Evolutionary conservation across 1,284 basidiomycete species (phyloP).

Genomic region (Malassezia sp.): DNA sequence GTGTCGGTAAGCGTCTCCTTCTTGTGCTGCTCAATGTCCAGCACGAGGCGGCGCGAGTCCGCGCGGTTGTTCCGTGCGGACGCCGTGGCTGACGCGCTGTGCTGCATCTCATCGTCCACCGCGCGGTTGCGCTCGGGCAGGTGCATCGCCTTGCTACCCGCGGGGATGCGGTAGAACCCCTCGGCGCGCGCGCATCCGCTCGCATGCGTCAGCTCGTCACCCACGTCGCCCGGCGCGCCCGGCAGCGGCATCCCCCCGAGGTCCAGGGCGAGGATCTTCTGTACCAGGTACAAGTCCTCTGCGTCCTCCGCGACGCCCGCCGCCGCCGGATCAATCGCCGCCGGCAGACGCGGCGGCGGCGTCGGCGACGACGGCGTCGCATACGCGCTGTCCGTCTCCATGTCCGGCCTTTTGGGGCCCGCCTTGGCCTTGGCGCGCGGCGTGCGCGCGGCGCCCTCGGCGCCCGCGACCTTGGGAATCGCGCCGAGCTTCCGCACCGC

Average conservation of each 20-base stretch:
- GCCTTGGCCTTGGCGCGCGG: not conserved
- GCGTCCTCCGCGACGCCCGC: constrained; percentile 64
- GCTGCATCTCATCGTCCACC: constrained; percentile 41
- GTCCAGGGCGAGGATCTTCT: constrained; percentile 54
- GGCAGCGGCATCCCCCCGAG: constrained; percentile 19
- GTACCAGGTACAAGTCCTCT: constrained; percentile 78
- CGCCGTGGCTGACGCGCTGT: constrained; percentile 51
- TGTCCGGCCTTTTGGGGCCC: too few species aligned
- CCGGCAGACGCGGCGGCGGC: constrained; percentile 1
- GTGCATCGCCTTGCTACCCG: constrained; percentile 81
- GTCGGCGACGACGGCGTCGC: not conserved
- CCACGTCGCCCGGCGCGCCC: constrained; percentile 12
- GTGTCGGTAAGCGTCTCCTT: constrained; percentile 51
- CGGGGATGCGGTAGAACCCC: constrained; percentile 86
- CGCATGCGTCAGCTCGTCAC: constrained; percentile 50
- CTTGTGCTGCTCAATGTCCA: constrained; percentile 91
- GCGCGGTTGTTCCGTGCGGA: constrained; percentile 84
- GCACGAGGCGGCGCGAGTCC: constrained; percentile 78
- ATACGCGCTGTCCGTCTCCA: not conserved
- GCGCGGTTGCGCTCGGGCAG: constrained; percentile 55
- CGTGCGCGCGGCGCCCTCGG: not conserved
- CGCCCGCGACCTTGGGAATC: not conserved
- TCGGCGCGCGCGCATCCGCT: constrained; percentile 80
- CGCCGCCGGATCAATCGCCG: not conserved
- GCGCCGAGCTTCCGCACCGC: constrained; percentile 22